These are phyloP conservation scores for Aspergillus fructus DNA, from an alignment of 2,329 filamentous ascomycete species.

Conservation along the genomic window DNA sequence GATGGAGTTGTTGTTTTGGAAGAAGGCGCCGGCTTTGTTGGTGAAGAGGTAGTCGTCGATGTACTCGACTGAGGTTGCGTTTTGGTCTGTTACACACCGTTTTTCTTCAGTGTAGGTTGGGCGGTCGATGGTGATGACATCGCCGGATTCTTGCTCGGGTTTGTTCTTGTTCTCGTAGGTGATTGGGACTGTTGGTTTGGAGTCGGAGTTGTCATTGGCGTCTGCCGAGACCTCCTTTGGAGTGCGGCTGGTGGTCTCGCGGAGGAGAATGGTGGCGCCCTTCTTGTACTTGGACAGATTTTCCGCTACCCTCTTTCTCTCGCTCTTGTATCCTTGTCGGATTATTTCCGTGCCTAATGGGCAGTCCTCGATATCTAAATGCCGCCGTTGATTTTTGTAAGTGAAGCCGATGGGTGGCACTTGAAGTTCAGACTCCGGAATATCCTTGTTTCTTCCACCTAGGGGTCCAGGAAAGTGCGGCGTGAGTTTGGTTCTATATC, in stretches of 20 bases:
- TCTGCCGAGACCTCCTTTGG: slow-evolving; percentile 24
- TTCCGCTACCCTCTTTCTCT: slow-evolving; percentile 71
- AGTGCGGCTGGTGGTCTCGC: slow-evolving; percentile 74
- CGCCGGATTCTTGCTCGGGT: slow-evolving; percentile 36
- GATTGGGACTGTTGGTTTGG: slow-evolving; percentile 17
- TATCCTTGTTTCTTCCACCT: slow-evolving; percentile 49
- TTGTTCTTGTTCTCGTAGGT: slow-evolving; percentile 23
- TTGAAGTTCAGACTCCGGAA: slow-evolving; percentile 44
- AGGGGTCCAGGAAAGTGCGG: slow-evolving; percentile 88
- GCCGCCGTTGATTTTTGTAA: slow-evolving; percentile 74
- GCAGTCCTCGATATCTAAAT: slow-evolving; percentile 95
- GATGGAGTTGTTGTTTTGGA: slow-evolving; percentile 99
- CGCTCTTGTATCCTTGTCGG: slow-evolving; percentile 72
- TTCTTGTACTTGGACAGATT: slow-evolving; percentile 71
- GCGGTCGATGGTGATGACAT: slow-evolving; percentile 56
- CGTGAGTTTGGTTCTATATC: slow-evolving; percentile 94
- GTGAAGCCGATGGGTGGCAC: slow-evolving; percentile 88
- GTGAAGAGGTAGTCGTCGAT: slow-evolving; percentile 80
- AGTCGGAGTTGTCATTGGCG: neutral
- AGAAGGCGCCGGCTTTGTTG: slow-evolving; percentile 92
- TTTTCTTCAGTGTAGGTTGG: slow-evolving; percentile 72
- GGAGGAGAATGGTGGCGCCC: slow-evolving; percentile 84
- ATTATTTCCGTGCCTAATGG: slow-evolving; percentile 90
- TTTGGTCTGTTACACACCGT: slow-evolving; percentile 83
- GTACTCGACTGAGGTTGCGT: slow-evolving; percentile 81